Conservation (phyloP, 495 filamentous ascomycete genomes). For the Mytilinidion resinicola region DNA sequence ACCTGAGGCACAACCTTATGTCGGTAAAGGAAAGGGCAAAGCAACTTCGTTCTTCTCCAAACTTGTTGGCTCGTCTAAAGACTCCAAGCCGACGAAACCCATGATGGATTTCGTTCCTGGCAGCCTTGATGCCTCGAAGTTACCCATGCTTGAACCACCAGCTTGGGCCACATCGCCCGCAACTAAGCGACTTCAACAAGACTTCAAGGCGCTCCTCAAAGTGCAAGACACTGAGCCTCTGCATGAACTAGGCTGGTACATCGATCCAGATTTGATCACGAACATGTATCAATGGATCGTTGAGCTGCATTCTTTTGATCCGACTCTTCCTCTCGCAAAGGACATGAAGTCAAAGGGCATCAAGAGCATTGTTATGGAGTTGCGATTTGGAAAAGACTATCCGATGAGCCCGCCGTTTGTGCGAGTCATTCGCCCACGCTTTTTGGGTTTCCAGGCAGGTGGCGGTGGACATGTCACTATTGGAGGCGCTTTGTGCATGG, state of each 20-base stretch:
- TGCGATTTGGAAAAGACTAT: conserved; percentile 68
- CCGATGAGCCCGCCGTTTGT: conserved; percentile 81
- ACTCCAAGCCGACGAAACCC: conserved; percentile 15
- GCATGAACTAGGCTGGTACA: conserved; percentile 79
- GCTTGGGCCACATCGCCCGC: conserved; percentile 61
- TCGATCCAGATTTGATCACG: conserved; percentile 51
- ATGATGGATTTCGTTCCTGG: conserved; percentile 63
- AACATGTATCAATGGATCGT: conserved; percentile 94
- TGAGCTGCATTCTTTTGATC: conserved; percentile 78
- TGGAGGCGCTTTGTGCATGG: conserved; percentile 90
- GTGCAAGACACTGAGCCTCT: conserved; percentile 57
- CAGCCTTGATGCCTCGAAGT: conserved; percentile 46
- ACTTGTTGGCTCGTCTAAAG: conserved; percentile 8
- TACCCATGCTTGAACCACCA: conserved; percentile 58
- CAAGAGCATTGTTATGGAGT: conserved; percentile 68
- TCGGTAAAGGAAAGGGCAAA: conserved; percentile 26
- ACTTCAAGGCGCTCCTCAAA: conserved; percentile 55
- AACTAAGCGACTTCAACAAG: conserved; percentile 55
- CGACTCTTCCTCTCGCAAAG: conserved; percentile 57
- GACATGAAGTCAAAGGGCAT: conserved; percentile 62
- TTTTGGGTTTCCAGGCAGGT: conserved; percentile 60
- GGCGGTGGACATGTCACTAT: conserved; percentile 84
- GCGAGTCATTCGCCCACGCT: conserved; percentile 74
- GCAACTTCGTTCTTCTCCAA: conserved; percentile 17
- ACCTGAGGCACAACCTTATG: conserved; percentile 11